phyloP scores from a whole-genome alignment of 148 eudicot genomes.

The Nepenthes mirabilis region DNA sequence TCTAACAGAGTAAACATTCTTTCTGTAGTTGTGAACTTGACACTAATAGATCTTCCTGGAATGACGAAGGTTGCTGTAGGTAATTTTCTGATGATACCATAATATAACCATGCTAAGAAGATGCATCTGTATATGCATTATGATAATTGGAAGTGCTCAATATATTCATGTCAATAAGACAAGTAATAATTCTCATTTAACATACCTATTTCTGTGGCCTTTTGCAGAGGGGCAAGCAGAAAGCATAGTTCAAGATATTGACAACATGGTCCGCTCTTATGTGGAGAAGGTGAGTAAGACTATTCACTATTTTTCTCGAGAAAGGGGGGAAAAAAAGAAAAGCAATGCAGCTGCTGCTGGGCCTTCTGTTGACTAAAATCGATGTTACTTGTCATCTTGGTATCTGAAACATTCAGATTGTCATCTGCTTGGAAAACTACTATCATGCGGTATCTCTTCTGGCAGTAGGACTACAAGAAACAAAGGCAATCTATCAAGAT shows the following conservation, averaged over 20 bases:
- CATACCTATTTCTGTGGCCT: neutral
- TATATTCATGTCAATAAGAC: neutral
- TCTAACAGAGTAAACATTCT: constrained; percentile 6
- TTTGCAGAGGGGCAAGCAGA: constrained; percentile 88
- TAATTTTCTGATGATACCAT: constrained; percentile 23
- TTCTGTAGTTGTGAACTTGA: constrained; percentile 90
- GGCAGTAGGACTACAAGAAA: too few relatives aligned
- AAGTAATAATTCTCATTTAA: neutral
- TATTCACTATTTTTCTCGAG: constrained; percentile 1
- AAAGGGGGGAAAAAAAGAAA: neutral
- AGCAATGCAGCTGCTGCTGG: neutral
- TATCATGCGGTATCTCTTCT: too few relatives aligned
- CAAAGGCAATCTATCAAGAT: too few relatives aligned
- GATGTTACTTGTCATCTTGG: too few relatives aligned
- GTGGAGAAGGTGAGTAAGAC: constrained; percentile 71
- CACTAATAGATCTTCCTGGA: constrained; percentile 99
- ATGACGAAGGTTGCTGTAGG: constrained; percentile 98
- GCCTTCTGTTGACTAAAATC: too few relatives aligned
- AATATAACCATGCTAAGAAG: neutral
- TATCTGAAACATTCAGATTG: too few relatives aligned
- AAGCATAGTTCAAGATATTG: constrained; percentile 87
- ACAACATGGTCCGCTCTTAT: constrained; percentile 95
- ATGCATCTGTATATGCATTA: neutral
- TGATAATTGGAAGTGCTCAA: neutral
- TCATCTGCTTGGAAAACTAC: too few relatives aligned